phyloP scores from a whole-genome alignment of 1,139 yeast genomes.

The Yamadazyma songkhlaensis region DNA sequence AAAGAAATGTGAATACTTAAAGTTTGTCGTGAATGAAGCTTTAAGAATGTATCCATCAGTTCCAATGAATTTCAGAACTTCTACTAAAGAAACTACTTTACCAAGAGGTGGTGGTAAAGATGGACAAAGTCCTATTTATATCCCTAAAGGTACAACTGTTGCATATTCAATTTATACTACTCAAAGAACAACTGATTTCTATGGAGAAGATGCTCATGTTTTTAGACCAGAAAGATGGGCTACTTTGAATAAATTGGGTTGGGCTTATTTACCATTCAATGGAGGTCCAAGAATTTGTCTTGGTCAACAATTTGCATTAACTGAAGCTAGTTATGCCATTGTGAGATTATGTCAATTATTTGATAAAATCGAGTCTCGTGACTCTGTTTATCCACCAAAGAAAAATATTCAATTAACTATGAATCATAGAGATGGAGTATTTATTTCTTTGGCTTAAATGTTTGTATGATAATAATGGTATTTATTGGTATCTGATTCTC shows the following conservation, averaged over 20 bases:
- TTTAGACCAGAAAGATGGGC: constrained; percentile 51
- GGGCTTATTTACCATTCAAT: constrained; percentile 53
- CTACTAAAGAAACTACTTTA: constrained; percentile 44
- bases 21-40: constrained; percentile 45
- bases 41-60: constrained; percentile 54
- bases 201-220: constrained; percentile 44
- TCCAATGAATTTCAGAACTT: constrained; percentile 45
- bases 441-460: constrained; percentile 11
- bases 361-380: constrained; percentile 20
- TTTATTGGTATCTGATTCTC: not conserved
- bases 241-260: constrained; percentile 21
- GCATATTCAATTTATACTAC: constrained; percentile 40
- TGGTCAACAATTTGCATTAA: constrained; percentile 56
- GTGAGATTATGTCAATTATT: constrained; percentile 39
- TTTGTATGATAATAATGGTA: not conserved
- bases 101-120: constrained; percentile 55
- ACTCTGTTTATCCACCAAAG: constrained; percentile 29
- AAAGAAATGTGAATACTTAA: constrained; percentile 48
- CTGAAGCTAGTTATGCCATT: constrained; percentile 49
- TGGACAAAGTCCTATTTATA: constrained; percentile 35
- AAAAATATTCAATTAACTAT: constrained; percentile 34
- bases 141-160: constrained; percentile 42
- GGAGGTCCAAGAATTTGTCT: constrained; percentile 59
- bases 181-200: constrained; percentile 38
- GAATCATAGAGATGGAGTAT: constrained; percentile 30